phyloP scores from a whole-genome alignment of 78 protist species.

The Diacronema lutheri region DNA sequence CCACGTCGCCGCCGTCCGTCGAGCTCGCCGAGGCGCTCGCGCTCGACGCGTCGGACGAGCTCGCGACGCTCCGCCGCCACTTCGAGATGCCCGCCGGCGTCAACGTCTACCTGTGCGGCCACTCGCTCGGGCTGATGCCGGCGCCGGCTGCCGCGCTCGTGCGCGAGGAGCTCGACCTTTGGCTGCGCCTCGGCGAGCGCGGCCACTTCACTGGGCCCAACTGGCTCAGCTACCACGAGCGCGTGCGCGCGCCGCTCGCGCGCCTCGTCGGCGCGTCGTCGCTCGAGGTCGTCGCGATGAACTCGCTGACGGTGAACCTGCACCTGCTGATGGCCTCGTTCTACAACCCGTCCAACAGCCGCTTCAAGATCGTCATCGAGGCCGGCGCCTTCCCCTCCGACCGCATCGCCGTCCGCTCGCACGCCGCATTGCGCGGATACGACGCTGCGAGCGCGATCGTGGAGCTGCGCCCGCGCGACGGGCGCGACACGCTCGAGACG shows the following conservation, averaged over 20 bases:
- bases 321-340: conserved; percentile 82
- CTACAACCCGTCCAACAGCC: conserved; percentile 71
- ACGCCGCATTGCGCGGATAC: conserved; percentile 58
- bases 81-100: too few species aligned
- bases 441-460: conserved; percentile 56
- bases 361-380: conserved; percentile 81
- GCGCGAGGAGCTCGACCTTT: conserved; percentile 39
- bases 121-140: conserved; percentile 86
- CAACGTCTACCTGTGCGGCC: conserved; percentile 74
- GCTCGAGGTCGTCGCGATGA: conserved; percentile 43
- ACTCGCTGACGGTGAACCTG: conserved; percentile 82
- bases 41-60: too few species aligned
- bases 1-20: too few species aligned
- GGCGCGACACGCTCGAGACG: conserved; percentile 42
- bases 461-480: conserved; percentile 41
- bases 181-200: conserved; percentile 48
- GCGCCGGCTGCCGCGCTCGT: conserved; percentile 16
- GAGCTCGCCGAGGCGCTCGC: too few species aligned
- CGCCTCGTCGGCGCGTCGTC: background rate
- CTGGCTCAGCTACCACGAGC: conserved; percentile 74
- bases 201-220: conserved; percentile 69
- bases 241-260: background rate
- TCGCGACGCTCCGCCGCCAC: too few species aligned
- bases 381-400: conserved; percentile 90
- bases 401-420: conserved; percentile 50